These are phyloP conservation scores for Chaetomium tenue DNA, from an alignment of 495 filamentous ascomycete genomes.

Conservation along the genomic window DNA sequence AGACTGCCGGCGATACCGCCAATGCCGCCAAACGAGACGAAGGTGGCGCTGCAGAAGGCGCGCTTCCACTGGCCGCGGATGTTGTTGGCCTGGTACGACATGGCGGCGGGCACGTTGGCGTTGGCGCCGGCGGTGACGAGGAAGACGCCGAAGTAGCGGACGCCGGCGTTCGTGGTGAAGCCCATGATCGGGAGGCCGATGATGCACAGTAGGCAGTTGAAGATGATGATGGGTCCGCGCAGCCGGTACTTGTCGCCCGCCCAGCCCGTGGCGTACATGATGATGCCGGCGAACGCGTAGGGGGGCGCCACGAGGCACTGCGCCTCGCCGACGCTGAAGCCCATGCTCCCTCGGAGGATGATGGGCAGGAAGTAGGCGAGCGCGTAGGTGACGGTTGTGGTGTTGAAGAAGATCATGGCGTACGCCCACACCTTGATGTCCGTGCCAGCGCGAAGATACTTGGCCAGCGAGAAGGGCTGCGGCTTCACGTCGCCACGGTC, in stretches of 20 bases:
- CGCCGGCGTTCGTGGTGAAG: slow-evolving; percentile 49
- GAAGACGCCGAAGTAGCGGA: slow-evolving; percentile 65
- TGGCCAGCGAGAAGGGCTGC: slow-evolving; percentile 50
- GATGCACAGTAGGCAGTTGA: slow-evolving; percentile 51
- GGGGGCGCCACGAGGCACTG: slow-evolving; percentile 66
- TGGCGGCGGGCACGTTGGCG: slow-evolving; percentile 56
- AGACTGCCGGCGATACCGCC: slow-evolving; percentile 60
- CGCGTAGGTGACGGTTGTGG: slow-evolving; percentile 60
- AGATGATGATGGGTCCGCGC: slow-evolving; percentile 57
- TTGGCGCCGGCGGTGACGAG: slow-evolving; percentile 59
- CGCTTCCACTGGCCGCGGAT: slow-evolving; percentile 68
- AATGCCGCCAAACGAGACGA: slow-evolving; percentile 59
- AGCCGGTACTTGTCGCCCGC: slow-evolving; percentile 56
- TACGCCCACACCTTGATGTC: slow-evolving; percentile 65
- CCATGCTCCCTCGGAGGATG: slow-evolving; percentile 58
- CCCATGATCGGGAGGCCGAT: slow-evolving; percentile 53
- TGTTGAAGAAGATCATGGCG: slow-evolving; percentile 57
- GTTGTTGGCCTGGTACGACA: slow-evolving; percentile 69
- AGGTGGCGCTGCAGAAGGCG: slow-evolving; percentile 58
- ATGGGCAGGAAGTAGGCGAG: slow-evolving; percentile 68
- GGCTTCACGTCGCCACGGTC: slow-evolving; percentile 57
- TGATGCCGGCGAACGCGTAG: slow-evolving; percentile 57
- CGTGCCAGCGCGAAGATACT: slow-evolving; percentile 48
- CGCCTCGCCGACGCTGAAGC: slow-evolving; percentile 53
- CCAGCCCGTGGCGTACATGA: slow-evolving; percentile 56